A percentile compares a stretch with the other conserved stretches of the same genome.
These are phyloP conservation scores for Lyophyllum decastes DNA, from an alignment of 768 basidiomycete species.

Conservation along the genomic window DNA sequence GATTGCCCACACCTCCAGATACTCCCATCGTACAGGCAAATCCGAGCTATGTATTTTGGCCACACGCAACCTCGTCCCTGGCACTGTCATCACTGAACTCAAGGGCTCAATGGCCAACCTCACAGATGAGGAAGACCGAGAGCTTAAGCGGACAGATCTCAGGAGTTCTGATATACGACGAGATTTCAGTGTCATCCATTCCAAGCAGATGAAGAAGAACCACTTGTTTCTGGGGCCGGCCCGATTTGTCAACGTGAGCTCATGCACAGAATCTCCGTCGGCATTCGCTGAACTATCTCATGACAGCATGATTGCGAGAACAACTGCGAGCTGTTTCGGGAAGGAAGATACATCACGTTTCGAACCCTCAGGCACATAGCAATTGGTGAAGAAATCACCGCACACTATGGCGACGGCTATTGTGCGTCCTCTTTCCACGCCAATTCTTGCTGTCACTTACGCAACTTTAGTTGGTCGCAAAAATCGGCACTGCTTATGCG, in stretches of 20 bases:
- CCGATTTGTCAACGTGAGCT: constrained; percentile 86
- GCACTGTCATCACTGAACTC: constrained; percentile 78
- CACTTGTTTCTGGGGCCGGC: constrained; percentile 90
- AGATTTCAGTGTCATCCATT: constrained; percentile 91
- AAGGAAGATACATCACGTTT: constrained; percentile 89
- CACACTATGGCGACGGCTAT: constrained; percentile 89
- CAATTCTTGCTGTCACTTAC: neutral
- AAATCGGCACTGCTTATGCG: constrained; percentile 80
- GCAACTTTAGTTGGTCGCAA: constrained; percentile 55
- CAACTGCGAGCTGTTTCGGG: constrained; percentile 86
- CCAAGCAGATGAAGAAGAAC: constrained; percentile 89
- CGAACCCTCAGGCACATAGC: constrained; percentile 77
- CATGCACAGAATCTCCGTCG: constrained; percentile 22
- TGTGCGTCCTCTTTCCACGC: constrained; percentile 53
- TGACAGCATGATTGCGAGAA: constrained; percentile 86
- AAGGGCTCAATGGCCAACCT: constrained; percentile 91
- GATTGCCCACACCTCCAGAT: constrained; percentile 86
- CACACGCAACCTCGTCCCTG: constrained; percentile 67
- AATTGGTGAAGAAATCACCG: constrained; percentile 85
- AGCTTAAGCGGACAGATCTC: constrained; percentile 80
- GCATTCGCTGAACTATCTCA: constrained; percentile 21
- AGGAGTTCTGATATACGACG: constrained; percentile 76
- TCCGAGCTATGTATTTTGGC: constrained; percentile 88
- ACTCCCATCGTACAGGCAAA: constrained; percentile 85
- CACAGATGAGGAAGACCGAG: constrained; percentile 83